Percentiles rank a stretch among this genome's conserved stretches.
Conservation (phyloP, 805 yeast genomes). For the Zygosaccharomyces lentus region DNA sequence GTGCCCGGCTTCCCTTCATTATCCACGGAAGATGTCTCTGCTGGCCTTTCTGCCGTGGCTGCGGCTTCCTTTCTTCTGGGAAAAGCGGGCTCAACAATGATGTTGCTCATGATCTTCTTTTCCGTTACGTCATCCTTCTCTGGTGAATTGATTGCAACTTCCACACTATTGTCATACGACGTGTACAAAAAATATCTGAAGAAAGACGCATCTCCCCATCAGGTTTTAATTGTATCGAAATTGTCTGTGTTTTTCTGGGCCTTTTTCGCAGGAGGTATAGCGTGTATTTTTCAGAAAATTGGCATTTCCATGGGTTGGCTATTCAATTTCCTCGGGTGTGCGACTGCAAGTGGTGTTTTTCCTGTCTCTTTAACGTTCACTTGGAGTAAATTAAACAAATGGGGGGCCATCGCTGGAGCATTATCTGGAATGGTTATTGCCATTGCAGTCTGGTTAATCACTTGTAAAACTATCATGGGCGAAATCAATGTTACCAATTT, state of each 20-base stretch:
- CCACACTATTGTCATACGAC: slow-evolving; percentile 44
- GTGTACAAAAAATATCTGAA: slow-evolving; percentile 43
- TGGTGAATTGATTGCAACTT: slow-evolving; percentile 41
- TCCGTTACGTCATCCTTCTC: slow-evolving; percentile 42
- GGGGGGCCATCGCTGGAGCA: slow-evolving; percentile 40
- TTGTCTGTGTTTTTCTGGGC: slow-evolving; percentile 40
- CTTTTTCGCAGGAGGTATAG: slow-evolving; percentile 36
- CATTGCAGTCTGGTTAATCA: slow-evolving; percentile 38
- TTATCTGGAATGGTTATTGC: slow-evolving; percentile 38
- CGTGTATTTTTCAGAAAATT: slow-evolving; percentile 36
- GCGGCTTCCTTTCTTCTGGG: slow-evolving; percentile 41
- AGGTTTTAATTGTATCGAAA: slow-evolving; percentile 42
- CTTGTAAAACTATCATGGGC: slow-evolving; percentile 37
- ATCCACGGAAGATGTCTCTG: slow-evolving; percentile 35
- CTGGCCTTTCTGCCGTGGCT: slow-evolving; percentile 42
- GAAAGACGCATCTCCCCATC: slow-evolving; percentile 40
- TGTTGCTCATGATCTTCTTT: slow-evolving; percentile 40
- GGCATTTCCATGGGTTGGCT: slow-evolving; percentile 40
- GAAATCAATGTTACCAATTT: slow-evolving; percentile 36
- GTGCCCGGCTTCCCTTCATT: slow-evolving; percentile 37
- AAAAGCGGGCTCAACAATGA: slow-evolving; percentile 41
- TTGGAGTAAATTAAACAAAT: slow-evolving; percentile 37
- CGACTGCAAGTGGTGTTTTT: slow-evolving; percentile 40
- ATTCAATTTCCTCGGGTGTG: slow-evolving; percentile 41
- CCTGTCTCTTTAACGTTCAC: slow-evolving; percentile 40